Base-by-base conservation (phyloP, 345 rosid genomes). In the Mercurialis annua region DNA sequence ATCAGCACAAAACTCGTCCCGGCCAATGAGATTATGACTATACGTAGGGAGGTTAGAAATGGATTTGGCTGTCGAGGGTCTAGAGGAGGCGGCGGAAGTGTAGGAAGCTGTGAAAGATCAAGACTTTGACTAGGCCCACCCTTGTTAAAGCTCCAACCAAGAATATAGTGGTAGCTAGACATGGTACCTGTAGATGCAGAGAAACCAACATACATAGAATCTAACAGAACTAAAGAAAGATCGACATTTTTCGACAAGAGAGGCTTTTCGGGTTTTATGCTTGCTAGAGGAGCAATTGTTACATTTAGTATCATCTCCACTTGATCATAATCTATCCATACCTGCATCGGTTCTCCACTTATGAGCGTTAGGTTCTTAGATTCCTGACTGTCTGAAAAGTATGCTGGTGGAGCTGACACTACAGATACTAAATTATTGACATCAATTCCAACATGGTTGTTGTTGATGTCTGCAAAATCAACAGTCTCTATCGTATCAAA, bases 371-470 rank as follows among this genome's bases (percentile, higher is more conserved):
- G 27, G 38, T 33, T 57, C 26, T 5, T 54, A 16, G 31, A 38
- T 40, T 69, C 43, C 6, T 50, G n/a, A n/a, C n/a, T 62, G 11
- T 42, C 46, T 1, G 44, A 46, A 36, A 53, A 71, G 36, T 71
- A 63, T 5, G 34, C 50, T 10, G 57, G 64, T 1, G 57, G 34
- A 29, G 63, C 56, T n/a, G 74, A 71, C 23, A n/a, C 33, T 30
- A 34, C 55, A 2, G 74, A 71, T 18, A 5, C 47, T 31, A 71
- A 47, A 34, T 27, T 23, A 43, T 71, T 63, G 6, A 71, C 30
- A 56, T 71, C 64, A 23, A 71, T 26, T 5, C 74, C 73, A 10
- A 69, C 67, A 51, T 69, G 73, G 46, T 69, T 69, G 8, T 26
- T 10, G 20, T 69, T 16, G 36, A 64, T 53, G 23, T 71, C 74